phyloP scores from a whole-genome alignment of 495 filamentous ascomycete genomes.

The Talaromyces stipitatus region DNA sequence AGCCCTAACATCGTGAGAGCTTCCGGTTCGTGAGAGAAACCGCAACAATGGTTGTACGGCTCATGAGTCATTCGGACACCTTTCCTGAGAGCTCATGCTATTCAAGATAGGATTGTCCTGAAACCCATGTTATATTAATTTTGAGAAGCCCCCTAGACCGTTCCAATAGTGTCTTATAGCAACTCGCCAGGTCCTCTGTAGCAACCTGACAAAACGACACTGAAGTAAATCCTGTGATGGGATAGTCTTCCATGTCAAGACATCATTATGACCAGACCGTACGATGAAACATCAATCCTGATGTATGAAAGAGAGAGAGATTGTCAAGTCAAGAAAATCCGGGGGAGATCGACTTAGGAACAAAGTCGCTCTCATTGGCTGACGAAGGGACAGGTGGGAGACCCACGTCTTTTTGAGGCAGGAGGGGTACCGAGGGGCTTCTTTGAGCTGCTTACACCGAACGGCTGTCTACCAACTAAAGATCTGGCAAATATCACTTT shows the following conservation, averaged over 20 bases:
- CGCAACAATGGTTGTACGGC: neutral
- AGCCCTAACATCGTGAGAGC: neutral
- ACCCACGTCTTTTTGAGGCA: neutral
- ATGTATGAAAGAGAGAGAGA: neutral
- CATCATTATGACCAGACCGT: neutral
- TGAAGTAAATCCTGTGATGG: no score
- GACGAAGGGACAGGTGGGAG: neutral
- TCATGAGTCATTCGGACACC: no score
- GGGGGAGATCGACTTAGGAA: neutral
- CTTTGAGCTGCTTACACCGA: neutral
- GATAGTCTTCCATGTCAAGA: no score
- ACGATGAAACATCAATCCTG: neutral
- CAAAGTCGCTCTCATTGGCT: neutral
- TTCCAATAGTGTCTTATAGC: no score
- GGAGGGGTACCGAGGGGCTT: neutral
- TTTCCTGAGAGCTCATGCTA: no score
- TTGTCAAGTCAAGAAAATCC: neutral
- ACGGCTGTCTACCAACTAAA: neutral
- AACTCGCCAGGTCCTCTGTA: no score
- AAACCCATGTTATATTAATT: no score
- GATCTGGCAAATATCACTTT: no score
- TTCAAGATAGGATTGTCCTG: no score
- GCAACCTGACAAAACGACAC: no score
- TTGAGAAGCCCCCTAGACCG: no score
- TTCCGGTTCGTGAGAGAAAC: neutral